Conservation (phyloP, 306 rosid species). For the Ormosia emarginata region DNA sequence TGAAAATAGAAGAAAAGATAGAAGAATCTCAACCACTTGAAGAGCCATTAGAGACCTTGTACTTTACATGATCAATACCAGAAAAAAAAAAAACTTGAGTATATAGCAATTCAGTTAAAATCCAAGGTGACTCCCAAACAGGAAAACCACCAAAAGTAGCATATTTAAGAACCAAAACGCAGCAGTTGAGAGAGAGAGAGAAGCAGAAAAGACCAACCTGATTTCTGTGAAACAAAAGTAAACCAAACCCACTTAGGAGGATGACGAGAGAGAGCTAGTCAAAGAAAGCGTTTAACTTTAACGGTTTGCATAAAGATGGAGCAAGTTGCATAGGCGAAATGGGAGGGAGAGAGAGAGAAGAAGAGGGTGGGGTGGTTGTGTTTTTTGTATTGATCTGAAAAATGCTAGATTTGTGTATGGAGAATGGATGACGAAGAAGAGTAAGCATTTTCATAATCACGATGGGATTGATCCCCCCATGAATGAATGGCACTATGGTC, state of each 20-base stretch:
- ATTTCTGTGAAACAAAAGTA: slow-evolving; percentile 21
- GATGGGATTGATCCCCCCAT: slow-evolving; percentile 31
- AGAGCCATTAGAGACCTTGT: slow-evolving; percentile 17
- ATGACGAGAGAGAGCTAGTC: slow-evolving; percentile 18
- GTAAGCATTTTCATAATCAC: slow-evolving; percentile 4
- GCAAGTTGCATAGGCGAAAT: slow-evolving; percentile 4
- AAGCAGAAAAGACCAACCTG: slow-evolving; percentile 49
- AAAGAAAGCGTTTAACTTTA: slow-evolving; percentile 18
- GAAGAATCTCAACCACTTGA: slow-evolving; percentile 32
- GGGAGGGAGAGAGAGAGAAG: not conserved
- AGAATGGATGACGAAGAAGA: not conserved
- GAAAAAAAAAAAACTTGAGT: not conserved
- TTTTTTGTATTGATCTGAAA: not conserved
- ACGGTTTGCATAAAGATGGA: slow-evolving; percentile 25
- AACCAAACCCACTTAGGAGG: slow-evolving; percentile 23
- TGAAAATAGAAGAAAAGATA: slow-evolving; percentile 13
- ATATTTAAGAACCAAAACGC: not conserved
- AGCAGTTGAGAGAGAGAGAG: slow-evolving; percentile 16
- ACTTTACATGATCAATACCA: slow-evolving; percentile 18
- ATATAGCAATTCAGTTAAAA: slow-evolving; percentile 28
- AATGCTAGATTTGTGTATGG: slow-evolving; percentile 15
- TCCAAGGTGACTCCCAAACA: slow-evolving; percentile 20
- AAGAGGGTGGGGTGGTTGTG: not conserved
- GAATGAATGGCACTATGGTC: slow-evolving; percentile 31
- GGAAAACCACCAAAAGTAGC: slow-evolving; percentile 11